phyloP scores from a whole-genome alignment of 2,329 filamentous ascomycete species.

The Aspergillus sp. region DNA sequence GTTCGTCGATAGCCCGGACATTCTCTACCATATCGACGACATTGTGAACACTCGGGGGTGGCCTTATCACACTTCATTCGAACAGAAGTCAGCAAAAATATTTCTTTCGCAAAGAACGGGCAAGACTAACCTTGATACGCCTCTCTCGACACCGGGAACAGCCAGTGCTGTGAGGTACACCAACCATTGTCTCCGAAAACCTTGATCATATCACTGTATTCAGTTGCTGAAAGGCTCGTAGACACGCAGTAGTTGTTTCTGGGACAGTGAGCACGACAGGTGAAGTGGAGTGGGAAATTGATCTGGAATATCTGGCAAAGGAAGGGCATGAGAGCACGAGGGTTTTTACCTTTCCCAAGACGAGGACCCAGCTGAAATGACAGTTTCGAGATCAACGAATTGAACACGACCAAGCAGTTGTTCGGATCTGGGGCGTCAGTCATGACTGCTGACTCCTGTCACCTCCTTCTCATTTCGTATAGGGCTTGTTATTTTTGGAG shows the following conservation, averaged over 20 bases:
- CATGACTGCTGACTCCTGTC: neutral
- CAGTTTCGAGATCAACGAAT: neutral
- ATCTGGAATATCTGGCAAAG: neutral
- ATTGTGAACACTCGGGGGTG: slow-evolving; percentile 41
- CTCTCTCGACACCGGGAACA: slow-evolving; percentile 42
- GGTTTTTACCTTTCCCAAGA: neutral
- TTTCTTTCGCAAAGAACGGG: neutral
- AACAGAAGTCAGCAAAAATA: neutral
- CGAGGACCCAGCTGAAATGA: neutral
- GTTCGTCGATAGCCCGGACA: slow-evolving; percentile 38
- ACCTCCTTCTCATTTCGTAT: neutral
- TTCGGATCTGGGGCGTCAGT: neutral
- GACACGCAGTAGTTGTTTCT: neutral
- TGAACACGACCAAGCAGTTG: neutral
- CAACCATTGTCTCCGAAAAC: slow-evolving; percentile 34
- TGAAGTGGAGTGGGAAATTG: neutral
- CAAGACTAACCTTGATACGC: slow-evolving; percentile 35
- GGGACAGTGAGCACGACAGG: neutral
- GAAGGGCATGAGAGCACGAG: neutral
- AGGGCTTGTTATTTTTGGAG: slow-evolving; percentile 9
- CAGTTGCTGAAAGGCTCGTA: neutral
- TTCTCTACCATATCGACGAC: slow-evolving; percentile 35
- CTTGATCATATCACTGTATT: neutral
- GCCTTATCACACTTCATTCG: slow-evolving; percentile 45
- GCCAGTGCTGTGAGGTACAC: slow-evolving; percentile 43